phyloP scores from a whole-genome alignment of 2,329 filamentous ascomycete genomes.

The Ceratocystis cacaofunesta region DNA sequence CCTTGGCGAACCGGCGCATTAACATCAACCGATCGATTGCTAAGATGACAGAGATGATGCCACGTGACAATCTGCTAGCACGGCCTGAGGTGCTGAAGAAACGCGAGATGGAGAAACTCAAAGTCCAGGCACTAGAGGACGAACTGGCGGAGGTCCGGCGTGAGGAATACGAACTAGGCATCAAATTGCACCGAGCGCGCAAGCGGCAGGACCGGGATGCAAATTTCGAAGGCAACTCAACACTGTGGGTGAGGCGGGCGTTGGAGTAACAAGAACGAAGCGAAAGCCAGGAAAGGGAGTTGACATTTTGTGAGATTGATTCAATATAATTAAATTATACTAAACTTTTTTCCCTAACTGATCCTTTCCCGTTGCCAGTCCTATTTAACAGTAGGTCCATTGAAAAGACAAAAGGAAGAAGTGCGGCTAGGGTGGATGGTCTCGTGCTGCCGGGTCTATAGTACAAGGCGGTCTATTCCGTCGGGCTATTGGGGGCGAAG shows the following conservation, averaged over 20 bases:
- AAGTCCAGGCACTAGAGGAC: conserved; percentile 48
- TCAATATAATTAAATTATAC: too few species aligned
- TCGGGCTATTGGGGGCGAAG: too few species aligned
- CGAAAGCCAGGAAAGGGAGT: not conserved
- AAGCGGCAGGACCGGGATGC: conserved; percentile 57
- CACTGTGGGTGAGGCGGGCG: conserved; percentile 63
- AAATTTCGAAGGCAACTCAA: conserved; percentile 46
- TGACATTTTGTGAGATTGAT: not conserved
- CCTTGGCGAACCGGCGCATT: conserved; percentile 49
- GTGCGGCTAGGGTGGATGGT: too few species aligned
- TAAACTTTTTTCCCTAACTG: too few species aligned
- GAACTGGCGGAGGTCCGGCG: conserved; percentile 60
- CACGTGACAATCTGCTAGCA: conserved; percentile 51
- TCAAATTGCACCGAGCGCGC: conserved; percentile 59
- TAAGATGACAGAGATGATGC: conserved; percentile 67
- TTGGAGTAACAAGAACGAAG: not conserved
- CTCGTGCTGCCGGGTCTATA: too few species aligned
- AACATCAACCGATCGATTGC: conserved; percentile 60
- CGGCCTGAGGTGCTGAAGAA: conserved; percentile 46
- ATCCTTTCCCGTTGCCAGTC: too few species aligned
- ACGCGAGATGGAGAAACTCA: conserved; percentile 44
- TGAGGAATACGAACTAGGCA: conserved; percentile 64
- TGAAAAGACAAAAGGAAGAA: too few species aligned
- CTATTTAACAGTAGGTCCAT: too few species aligned
- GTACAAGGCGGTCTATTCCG: too few species aligned